Evolutionary conservation across 805 yeast genomes (phyloP), one percentile per base, ranked within the genome.

Genomic region (Ogataea neopini): DNA sequence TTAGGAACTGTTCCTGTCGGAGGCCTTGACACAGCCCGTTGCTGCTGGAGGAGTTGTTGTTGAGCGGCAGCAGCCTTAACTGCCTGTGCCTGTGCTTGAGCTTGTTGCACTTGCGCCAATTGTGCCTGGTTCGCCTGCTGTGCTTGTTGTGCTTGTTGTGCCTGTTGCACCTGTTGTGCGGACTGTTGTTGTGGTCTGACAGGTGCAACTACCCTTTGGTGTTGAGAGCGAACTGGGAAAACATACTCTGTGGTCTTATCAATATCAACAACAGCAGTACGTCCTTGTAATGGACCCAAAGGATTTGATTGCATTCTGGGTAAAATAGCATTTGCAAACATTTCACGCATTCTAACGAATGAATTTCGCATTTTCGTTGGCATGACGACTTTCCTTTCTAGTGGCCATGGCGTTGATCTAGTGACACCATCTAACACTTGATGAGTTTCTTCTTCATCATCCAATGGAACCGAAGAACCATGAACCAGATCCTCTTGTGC

Each of bases 381-480:
- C 53, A 86, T 70, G 2, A 87, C 61, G 8, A 83, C 83, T 45
- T 82, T 81, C 29, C 88, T 68, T 61, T 90, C 98, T 49, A 94
- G 69, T 1, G 99, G 99, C 54, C 84, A 73, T 1, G 96, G 91
- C 48, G 80, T 76, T 29, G 91, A 84, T 56, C 87, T 76, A 11
- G 86, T 77, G 17, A 92, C 89, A 18, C 98, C 98, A 53, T 88
- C 90, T 61, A 94, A 70, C 3, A 94, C 97, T 54, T 86, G 87
- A 41, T 87, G 89, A 1, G 96, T 88, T 60, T 94, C 99, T 61
- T 90, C 96, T 62, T 91, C 96, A 6, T 95, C 92, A 54, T 87
- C 89, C 28, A 86, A 69, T 3, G 81, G 79, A 59, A 66, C 63
- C 53, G 68, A 65, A 11, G 71, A 61, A 13, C 75, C 76, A 53